Evolutionary conservation across 768 basidiomycete genomes (phyloP).

Genomic region (Termitomyces sp.): DNA sequence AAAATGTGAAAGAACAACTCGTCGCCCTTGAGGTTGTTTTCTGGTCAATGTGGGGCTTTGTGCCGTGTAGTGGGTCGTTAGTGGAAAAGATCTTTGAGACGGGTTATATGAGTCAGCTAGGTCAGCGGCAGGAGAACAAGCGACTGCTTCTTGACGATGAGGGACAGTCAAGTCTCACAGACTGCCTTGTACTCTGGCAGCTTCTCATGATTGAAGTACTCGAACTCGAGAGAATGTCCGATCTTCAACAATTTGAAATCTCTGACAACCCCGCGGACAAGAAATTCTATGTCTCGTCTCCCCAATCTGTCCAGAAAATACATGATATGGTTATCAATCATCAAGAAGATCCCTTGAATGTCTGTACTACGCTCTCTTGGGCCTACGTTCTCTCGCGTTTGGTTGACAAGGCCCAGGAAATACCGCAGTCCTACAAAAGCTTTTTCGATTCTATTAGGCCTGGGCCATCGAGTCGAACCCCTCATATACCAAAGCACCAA

Average conservation of each 20-base stretch:
- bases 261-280: slow-evolving; percentile 41
- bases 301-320: slow-evolving; percentile 55
- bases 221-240: slow-evolving; percentile 67
- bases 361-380: slow-evolving; percentile 78
- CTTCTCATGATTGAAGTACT: slow-evolving; percentile 73
- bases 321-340: slow-evolving; percentile 63
- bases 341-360: slow-evolving; percentile 52
- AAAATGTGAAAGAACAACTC: slow-evolving; percentile 72
- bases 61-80: slow-evolving; percentile 56
- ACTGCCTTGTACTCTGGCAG: slow-evolving; percentile 73
- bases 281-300: slow-evolving; percentile 55
- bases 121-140: slow-evolving; percentile 54
- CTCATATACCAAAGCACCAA: slow-evolving; percentile 48
- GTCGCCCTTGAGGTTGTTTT: slow-evolving; percentile 83
- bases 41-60: slow-evolving; percentile 80
- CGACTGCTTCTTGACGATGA: slow-evolving; percentile 72
- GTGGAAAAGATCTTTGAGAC: slow-evolving; percentile 60
- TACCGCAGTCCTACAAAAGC: slow-evolving; percentile 46
- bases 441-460: slow-evolving; percentile 52
- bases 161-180: slow-evolving; percentile 56
- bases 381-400: slow-evolving; percentile 72
- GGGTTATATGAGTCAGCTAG: slow-evolving; percentile 60
- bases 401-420: slow-evolving; percentile 40
- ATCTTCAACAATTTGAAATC: slow-evolving; percentile 44
- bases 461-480: slow-evolving; percentile 26